Conservation (phyloP, 192 early-diverging fungal species). For the Haplosporangium gracile region DNA sequence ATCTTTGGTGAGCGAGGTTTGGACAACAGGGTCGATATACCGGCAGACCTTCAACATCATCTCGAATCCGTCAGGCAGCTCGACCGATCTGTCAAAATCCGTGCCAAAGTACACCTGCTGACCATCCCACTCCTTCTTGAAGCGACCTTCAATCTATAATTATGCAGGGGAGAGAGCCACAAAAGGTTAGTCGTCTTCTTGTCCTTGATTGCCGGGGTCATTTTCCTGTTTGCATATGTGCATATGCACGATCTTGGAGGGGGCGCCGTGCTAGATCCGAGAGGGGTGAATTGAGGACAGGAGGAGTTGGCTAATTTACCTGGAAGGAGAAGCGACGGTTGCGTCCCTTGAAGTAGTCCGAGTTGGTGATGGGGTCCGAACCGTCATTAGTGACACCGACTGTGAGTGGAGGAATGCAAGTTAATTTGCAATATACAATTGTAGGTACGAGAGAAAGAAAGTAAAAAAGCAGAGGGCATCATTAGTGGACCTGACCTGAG, state of each 20-base stretch:
- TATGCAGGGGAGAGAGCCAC: background rate
- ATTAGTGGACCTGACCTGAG: background rate
- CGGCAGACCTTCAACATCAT: constrained; percentile 47
- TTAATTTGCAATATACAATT: constrained; percentile 31
- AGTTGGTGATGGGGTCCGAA: constrained; percentile 43
- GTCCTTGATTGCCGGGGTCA: too few relatives aligned
- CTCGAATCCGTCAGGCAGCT: constrained; percentile 50
- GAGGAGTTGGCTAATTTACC: constrained; percentile 24
- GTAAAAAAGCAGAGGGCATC: background rate
- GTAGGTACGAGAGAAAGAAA: background rate
- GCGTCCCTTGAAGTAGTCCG: constrained; percentile 51
- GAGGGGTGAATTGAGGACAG: background rate
- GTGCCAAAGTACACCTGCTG: constrained; percentile 52
- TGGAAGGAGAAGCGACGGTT: constrained; percentile 55
- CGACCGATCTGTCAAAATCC: constrained; percentile 45
- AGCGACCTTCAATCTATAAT: constrained; percentile 44
- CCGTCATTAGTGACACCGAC: constrained; percentile 53
- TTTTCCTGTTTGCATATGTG: background rate
- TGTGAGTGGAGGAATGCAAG: constrained; percentile 8
- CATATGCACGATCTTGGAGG: background rate
- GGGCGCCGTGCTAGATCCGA: background rate
- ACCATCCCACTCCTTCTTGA: constrained; percentile 49
- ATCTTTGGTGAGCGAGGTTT: constrained; percentile 24
- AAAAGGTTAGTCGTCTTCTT: background rate
- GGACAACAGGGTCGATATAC: constrained; percentile 53